Percentiles rank a stretch among this genome's conserved stretches.
Conservation (phyloP, 164 flowering plant genomes). For the Dillenia turbinata region DNA sequence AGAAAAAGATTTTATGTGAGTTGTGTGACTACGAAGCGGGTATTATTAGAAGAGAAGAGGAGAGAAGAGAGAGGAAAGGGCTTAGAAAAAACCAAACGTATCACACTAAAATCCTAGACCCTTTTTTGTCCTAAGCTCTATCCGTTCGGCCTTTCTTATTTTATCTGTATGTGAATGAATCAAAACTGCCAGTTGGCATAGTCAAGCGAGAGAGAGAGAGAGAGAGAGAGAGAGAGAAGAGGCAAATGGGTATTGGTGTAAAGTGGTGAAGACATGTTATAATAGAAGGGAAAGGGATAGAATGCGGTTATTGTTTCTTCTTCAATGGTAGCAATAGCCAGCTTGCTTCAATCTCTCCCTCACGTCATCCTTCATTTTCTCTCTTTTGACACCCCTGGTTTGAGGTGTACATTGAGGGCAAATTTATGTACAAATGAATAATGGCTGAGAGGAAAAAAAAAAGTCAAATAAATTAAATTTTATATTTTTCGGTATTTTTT, state of each 20-base stretch:
- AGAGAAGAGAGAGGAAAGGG: neutral
- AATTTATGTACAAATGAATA: too few species aligned
- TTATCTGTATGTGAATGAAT: slow-evolving; percentile 23
- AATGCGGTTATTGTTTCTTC: too few species aligned
- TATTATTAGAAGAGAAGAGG: slow-evolving; percentile 1
- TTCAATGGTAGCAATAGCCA: too few species aligned
- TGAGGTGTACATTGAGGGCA: too few species aligned
- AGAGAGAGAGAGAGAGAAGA: slow-evolving; percentile 12
- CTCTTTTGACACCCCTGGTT: too few species aligned
- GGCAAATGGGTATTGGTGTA: neutral
- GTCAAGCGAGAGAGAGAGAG: slow-evolving; percentile 7
- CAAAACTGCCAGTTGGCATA: slow-evolving; percentile 52
- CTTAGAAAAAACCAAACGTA: slow-evolving; percentile 25
- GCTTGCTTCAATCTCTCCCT: too few species aligned
- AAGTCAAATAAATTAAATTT: too few species aligned
- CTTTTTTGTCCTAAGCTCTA: slow-evolving; percentile 31
- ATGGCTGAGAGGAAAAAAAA: too few species aligned
- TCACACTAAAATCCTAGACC: slow-evolving; percentile 43
- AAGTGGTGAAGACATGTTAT: too few species aligned
- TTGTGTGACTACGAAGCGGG: neutral
- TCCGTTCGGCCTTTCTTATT: slow-evolving; percentile 9
- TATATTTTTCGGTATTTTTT: too few species aligned
- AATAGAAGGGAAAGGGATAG: too few species aligned
- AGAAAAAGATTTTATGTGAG: slow-evolving; percentile 1
- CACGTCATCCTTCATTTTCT: too few species aligned